Evolutionary conservation across 2,329 filamentous ascomycete species (phyloP), one percentile per base, ranked within the genome.

Genomic region (Colletotrichum sansevieriae): DNA sequence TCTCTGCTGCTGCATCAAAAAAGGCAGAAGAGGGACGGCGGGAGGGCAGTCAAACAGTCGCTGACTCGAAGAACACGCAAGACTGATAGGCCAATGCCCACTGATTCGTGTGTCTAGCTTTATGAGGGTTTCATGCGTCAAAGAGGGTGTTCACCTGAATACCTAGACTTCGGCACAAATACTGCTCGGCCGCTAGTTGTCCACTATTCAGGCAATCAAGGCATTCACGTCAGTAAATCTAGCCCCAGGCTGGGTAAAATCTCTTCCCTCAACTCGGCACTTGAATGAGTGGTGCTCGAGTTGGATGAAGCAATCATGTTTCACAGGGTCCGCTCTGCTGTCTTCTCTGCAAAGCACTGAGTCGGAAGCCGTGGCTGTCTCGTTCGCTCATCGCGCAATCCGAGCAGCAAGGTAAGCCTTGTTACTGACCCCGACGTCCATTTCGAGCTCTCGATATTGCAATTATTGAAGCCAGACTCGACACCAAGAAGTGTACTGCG

Each of bases 41-140:
- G 22, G 25, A 37, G 35, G 29, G 13, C 37, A 39, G 37, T 39
- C 37, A 39, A 39, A 43, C 39, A 52, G 60, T 8, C 25, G 54
- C 55, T 69, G 66, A 69, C 62, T 69, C 66, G 56, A 69, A 55
- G 37, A 22, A 20, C 25, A 13, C 10, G 8, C 56, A 69, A 65
- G 55, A 49, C 63, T 51, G 62, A 66, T 56, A 65, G 49, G 41
- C 18, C 3, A 13, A 13, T 33, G 46, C 9, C 6, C 55, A 66
- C 66, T 69, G 66, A 69, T 65, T 69, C 66, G 66, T 69, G 66
- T 51, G 44, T 39, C 55, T 15, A 65, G 55, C 62, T 66, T 69
- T 69, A 37, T 41, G 62, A 60, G 47, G 66, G 66, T 69, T 69
- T 69, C 66, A 69, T 66, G 56, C 66, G 56, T 22, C 43, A 69